Base-by-base conservation (phyloP, 2,329 filamentous ascomycete genomes). In the Cytospora schulzeri region DNA sequence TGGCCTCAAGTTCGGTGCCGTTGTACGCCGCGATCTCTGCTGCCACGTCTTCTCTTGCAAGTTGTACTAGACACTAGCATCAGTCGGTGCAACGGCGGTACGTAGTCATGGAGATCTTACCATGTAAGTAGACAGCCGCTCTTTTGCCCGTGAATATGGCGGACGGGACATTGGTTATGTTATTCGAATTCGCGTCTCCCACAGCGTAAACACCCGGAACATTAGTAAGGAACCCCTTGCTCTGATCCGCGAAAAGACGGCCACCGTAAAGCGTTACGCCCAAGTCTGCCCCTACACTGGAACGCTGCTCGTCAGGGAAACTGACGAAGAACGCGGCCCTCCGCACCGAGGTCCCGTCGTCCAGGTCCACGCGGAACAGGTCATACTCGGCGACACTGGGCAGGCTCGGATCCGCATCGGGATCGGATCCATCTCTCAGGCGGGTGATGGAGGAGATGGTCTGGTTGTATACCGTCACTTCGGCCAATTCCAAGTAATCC, bases 151-250 rank as follows among this genome's bases (percentile, higher is more conserved):
- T 83, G 70, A 78, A 88, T 69, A 88, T 79, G 0, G 86, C 86
- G 67, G 88, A 85, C 0, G 85, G 85, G 0, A 88, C 81, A 67
- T 88, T 88, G 3, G 85, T 87, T 11, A 78, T 76, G n/a, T 82
- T 81, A 60, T 88, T 85, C 35, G 80, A 81, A 73, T 88, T 88
- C 15, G 81, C 81, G 67, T 88, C 86, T 0, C 86, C 86, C 24
- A 88, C 73, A 6, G 83, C 85, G 68, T 82, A 88, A 0, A 88
- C 80, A 1, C 85, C 84, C 0, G 75, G 70, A 4, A 86, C 69
- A 60, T 80, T 88, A 0, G 85, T 87, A 17, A 76, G 69, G 65
- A 84, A 76, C 0, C 80, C 82, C n/a, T 74, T 76, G 2, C 73
- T 65, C 0, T 50, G 41, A 48, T 83, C 77, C 0, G 78, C 80